Evolutionary conservation across 2,329 filamentous ascomycete species (phyloP), one percentile per base, ranked within the genome.

Genomic region (Fusarium tanahbumbuense): DNA sequence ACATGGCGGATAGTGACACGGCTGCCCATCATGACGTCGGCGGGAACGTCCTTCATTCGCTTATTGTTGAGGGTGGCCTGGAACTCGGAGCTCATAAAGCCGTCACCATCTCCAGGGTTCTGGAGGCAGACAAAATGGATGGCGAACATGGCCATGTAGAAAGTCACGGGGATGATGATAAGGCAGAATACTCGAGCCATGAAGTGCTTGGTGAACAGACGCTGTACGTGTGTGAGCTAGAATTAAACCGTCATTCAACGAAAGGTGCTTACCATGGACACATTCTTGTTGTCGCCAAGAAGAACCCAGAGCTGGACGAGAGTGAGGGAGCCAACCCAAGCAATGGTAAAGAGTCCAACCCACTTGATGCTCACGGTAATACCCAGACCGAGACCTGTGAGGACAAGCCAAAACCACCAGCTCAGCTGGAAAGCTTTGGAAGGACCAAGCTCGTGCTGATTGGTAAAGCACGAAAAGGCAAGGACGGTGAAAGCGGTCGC

Each of bases 1-100:
- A 94, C 92, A 80, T 99, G 96, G 74, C 96, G 92, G 74, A 99
- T 87, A 70, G 86, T 90, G 76, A 99, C 87, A 70, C 92, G 89
- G 79, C 94, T 97, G 64, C 96, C 96, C 76, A 96, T 91, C 28
- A 92, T 91, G 62, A 99, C 92, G 81, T 99, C 94, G 30, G 93
- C 96, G 3, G 96, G 92, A 8, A 97, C 94, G 80, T 97, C 94
- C 78, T 93, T 91, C 96, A 99, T 99, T 56, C 89, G 91, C 85
- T 98, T 99, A 76, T 90, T 94, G 83, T 98, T 99, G 72, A 99
- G 86, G 4, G 96, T 98, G 32, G 96, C 92, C 83, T 99, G 96
- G 85, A 99, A 99, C 78, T 99, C 96, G 58, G 95, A 97, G 78
- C 94, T 98, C 96, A 99, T 99, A 85, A 99, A 99, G 58, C 96